These are phyloP conservation scores for Sungouiella blattae DNA, from an alignment of 805 yeast species.

Conservation along the genomic window DNA sequence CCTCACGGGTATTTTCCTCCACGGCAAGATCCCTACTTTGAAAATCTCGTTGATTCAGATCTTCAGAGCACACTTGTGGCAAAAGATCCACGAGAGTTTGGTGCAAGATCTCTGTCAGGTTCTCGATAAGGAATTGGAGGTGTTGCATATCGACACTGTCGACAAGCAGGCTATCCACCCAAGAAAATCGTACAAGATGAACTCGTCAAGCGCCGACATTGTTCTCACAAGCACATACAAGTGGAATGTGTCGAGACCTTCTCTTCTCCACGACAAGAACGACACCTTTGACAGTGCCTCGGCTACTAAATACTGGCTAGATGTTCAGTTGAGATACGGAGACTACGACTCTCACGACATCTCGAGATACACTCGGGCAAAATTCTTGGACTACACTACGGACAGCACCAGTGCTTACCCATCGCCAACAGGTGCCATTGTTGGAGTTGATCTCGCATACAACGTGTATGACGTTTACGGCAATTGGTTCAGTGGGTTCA, in stretches of 20 bases:
- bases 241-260: slow-evolving; percentile 84
- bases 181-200: slow-evolving; percentile 95
- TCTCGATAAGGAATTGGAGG: slow-evolving; percentile 81
- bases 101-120: slow-evolving; percentile 93
- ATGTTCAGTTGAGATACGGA: slow-evolving; percentile 91
- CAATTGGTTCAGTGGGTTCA: slow-evolving; percentile 95
- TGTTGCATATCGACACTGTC: slow-evolving; percentile 77
- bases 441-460: slow-evolving; percentile 90
- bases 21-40: slow-evolving; percentile 96
- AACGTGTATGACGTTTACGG: slow-evolving; percentile 97
- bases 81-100: slow-evolving; percentile 92
- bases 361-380: slow-evolving; percentile 88
- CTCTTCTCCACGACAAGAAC: slow-evolving; percentile 66
- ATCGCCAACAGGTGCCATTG: slow-evolving; percentile 85
- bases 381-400: slow-evolving; percentile 87
- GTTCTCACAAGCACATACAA: slow-evolving; percentile 67
- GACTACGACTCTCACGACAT: slow-evolving; percentile 98
- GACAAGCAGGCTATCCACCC: slow-evolving; percentile 95
- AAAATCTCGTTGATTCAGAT: slow-evolving; percentile 94
- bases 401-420: slow-evolving; percentile 87
- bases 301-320: slow-evolving; percentile 84
- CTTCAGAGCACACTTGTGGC: slow-evolving; percentile 98
- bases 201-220: slow-evolving; percentile 91
- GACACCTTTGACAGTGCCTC: slow-evolving; percentile 60
- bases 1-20: slow-evolving; percentile 92